Evolutionary conservation across 2,329 filamentous ascomycete species (phyloP).

Genomic region (Scedosporium minutisporum): DNA sequence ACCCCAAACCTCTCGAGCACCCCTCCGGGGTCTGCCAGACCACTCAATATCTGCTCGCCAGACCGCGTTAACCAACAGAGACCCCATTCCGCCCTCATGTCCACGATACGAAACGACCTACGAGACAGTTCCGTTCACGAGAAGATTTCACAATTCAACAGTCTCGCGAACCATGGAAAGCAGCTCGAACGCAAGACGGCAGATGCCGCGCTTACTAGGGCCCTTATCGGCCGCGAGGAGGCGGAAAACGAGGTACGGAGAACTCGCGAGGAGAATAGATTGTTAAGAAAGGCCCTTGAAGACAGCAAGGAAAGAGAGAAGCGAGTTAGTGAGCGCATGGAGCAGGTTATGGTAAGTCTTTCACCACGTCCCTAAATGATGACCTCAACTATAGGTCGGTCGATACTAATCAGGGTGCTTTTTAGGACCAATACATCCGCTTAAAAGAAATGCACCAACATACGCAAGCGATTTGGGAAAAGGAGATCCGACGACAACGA

Average conservation of each 20-base stretch:
- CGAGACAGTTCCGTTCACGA: conserved; percentile 55
- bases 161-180: conserved; percentile 49
- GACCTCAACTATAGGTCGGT: background rate
- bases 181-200: conserved; percentile 54
- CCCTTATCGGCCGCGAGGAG: conserved; percentile 60
- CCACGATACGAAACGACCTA: conserved; percentile 24
- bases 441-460: conserved; percentile 61
- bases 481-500: conserved; percentile 58
- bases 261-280: conserved; percentile 49
- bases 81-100: conserved; percentile 26
- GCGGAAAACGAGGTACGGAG: conserved; percentile 59
- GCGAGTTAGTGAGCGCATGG: conserved; percentile 55
- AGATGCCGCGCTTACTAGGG: conserved; percentile 56
- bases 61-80: conserved; percentile 49
- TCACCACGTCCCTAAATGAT: background rate
- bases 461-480: conserved; percentile 60
- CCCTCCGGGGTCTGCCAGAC: background rate
- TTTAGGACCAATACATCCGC: conserved; percentile 59
- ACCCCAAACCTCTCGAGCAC: background rate
- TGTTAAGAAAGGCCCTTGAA: conserved; percentile 48
- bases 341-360: conserved; percentile 55
- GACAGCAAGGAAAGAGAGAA: conserved; percentile 58
- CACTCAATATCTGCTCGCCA: conserved; percentile 31
- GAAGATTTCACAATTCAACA: conserved; percentile 65
- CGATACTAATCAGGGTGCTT: conserved; percentile 6